Evolutionary conservation across 306 rosid species (phyloP), one percentile per base, ranked within the genome.

Genomic region (Ziziphus jujuba): DNA sequence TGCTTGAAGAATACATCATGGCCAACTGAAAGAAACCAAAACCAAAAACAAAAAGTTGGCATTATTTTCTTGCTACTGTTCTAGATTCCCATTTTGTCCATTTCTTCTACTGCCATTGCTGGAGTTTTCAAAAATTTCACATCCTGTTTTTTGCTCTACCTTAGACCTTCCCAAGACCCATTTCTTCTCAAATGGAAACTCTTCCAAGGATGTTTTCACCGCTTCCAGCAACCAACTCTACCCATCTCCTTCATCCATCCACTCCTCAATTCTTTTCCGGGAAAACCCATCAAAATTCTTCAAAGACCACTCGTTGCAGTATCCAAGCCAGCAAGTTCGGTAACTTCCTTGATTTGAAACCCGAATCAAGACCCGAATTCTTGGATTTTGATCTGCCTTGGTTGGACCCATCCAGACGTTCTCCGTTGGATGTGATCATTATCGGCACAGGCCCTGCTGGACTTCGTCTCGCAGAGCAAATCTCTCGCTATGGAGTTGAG

Each of bases 361-460:
- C 92, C 0, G 84, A 84, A 55, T 35, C 70, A 22, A 60, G 72
- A 23, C 84, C 79, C 0, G 79, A 84, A 50, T 10, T 48, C 22
- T 72, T 87, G 2, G 77, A 81, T 31, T 81, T 89, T 21, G 91
- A 92, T 61, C 91, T 89, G 36, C 89, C 91, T 1, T 49, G 59
- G 83, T 69, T 66, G 24, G 84, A 79, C 56, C 84, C 91, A 0
- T 70, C 84, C 2, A 74, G 72, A 28, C 74, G 77, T 0, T 28
- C 72, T 61, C 80, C 54, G 24, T 79, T 81, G 9, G 92, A 92
- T 17, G 92, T 85, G 72, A 72, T 87, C 79, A 44, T 92, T 56
- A 74, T 89, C 0, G 92, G 98, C 33, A 66, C 89, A 3, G 95
- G 96, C 21, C 98, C 98, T 0, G 95, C 89, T 0, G 98, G 98